Evolutionary conservation across 805 yeast species (phyloP).

Genomic region (Candida silvatica): DNA sequence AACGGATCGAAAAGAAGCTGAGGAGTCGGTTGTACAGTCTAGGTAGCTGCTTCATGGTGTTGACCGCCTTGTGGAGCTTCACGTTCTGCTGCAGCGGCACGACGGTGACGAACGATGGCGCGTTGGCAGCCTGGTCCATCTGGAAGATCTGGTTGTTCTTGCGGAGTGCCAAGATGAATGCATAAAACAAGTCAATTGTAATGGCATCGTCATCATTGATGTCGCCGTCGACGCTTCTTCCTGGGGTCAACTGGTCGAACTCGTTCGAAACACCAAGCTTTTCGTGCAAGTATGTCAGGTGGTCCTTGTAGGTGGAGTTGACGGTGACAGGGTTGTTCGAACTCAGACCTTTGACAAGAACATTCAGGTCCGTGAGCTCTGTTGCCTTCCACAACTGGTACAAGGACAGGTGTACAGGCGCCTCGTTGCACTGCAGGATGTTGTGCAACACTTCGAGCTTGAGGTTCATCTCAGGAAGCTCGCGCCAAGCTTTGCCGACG

Average conservation of each 20-base stretch:
- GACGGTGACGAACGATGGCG: conserved; percentile 34
- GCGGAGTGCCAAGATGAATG: conserved; percentile 40
- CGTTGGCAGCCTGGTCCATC: conserved; percentile 11
- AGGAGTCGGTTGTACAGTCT: conserved; percentile 18
- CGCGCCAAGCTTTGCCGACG: conserved; percentile 21
- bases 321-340: conserved; percentile 12
- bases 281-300: conserved; percentile 10
- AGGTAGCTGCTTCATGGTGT: conserved; percentile 18
- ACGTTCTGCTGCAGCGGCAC: conserved; percentile 32
- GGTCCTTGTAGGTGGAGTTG: conserved; percentile 18
- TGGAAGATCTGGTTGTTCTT: conserved; percentile 33
- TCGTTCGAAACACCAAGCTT: conserved; percentile 20
- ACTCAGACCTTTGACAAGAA: conserved; percentile 16
- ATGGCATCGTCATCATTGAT: conserved; percentile 9
- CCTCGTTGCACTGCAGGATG: conserved; percentile 26
- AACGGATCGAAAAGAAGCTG: conserved; percentile 12
- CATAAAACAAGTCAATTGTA: conserved; percentile 26
- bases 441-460: conserved; percentile 28
- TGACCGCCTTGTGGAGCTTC: conserved; percentile 24
- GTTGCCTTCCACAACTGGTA: conserved; percentile 29
- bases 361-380: conserved; percentile 22
- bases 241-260: conserved; percentile 19
- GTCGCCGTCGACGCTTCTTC: conserved; percentile 17
- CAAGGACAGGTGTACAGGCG: conserved; percentile 33
- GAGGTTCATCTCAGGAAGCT: conserved; percentile 23